Evolutionary conservation across 148 eudicot species (phyloP).

Genomic region (Talinum fruticosum): DNA sequence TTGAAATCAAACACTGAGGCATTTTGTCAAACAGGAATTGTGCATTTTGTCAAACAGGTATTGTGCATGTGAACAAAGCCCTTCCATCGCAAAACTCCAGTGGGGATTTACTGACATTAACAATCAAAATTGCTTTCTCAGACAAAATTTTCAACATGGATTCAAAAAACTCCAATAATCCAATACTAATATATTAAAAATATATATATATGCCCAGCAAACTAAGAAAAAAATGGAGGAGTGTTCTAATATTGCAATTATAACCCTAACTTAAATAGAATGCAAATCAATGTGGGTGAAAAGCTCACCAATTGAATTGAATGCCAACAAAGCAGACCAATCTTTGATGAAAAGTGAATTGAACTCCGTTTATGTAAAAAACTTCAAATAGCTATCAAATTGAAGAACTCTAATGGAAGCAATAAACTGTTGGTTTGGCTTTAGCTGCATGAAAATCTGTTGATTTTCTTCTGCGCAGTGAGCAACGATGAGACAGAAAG

Average conservation of each 20-base stretch:
- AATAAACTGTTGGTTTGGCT: neutral
- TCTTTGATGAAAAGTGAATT: neutral
- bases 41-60: conserved; percentile 23
- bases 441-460: neutral
- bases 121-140: neutral
- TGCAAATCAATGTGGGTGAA: neutral
- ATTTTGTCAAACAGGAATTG: neutral
- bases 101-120: neutral
- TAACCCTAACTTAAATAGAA: neutral
- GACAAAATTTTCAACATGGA: neutral
- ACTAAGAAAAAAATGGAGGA: neutral
- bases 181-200: neutral
- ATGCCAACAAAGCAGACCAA: neutral
- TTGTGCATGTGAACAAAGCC: neutral
- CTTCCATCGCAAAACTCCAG: neutral
- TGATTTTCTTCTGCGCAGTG: neutral
- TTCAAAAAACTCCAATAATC: neutral
- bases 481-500: neutral
- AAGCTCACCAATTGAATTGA: neutral
- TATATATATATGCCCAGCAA: neutral
- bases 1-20: conserved; percentile 1
- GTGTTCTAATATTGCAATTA: no score
- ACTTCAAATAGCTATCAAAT: neutral
- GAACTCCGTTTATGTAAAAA: neutral
- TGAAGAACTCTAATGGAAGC: neutral